Conservation (phyloP, 768 basidiomycete species). For the Coprinopsis strossmayeri region DNA sequence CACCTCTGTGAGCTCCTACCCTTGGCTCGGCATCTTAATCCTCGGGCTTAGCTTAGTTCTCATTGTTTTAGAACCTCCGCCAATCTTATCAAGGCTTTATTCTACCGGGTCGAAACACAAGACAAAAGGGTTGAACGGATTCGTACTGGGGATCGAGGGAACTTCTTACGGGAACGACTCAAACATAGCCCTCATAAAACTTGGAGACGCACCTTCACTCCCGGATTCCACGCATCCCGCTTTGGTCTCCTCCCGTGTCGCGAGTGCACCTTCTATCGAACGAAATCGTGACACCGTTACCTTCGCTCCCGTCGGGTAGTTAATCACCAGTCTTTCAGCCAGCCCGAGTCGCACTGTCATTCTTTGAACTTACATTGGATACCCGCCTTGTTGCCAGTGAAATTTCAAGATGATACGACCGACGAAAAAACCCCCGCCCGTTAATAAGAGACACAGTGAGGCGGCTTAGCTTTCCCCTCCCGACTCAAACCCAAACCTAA, state of each 20-base stretch:
- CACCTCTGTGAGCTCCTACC: not conserved
- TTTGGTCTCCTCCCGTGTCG: not conserved
- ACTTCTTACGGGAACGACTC: not conserved
- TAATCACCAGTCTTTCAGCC: not conserved
- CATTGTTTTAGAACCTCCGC: not conserved
- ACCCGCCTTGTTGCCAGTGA: not conserved
- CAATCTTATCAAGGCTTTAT: not conserved
- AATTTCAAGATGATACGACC: conserved; percentile 14
- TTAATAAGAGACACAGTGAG: conserved; percentile 37
- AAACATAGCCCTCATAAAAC: not conserved
- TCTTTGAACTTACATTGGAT: not conserved
- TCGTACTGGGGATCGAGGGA: not conserved
- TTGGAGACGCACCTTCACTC: too few relatives aligned
- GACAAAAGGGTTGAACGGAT: not conserved
- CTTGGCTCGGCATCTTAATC: not conserved
- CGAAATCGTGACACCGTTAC: not conserved
- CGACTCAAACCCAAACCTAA: not conserved
- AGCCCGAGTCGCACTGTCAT: not conserved
- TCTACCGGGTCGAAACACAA: not conserved
- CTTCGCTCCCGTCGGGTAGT: not conserved
- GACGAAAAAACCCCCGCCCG: conserved; percentile 25
- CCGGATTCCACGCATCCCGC: not conserved
- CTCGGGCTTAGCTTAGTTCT: not conserved
- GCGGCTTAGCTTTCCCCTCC: conserved; percentile 4
- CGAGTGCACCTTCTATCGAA: not conserved